phyloP scores from a whole-genome alignment of 129 eudicot species.

The Erigeron canadensis region DNA sequence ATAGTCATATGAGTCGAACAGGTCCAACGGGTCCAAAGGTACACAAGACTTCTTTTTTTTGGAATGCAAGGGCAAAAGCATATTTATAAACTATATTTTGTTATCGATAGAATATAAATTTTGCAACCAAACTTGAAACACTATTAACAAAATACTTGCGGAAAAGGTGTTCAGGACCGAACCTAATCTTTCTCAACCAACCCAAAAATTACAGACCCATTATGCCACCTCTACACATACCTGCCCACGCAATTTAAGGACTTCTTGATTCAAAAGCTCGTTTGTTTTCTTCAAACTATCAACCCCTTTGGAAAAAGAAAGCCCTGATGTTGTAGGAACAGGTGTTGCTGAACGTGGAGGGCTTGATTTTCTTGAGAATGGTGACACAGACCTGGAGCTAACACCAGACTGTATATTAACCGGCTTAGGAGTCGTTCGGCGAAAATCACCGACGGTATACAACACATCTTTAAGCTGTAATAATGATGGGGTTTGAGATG shows the following conservation, averaged over 20 bases:
- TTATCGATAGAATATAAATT: too few species aligned
- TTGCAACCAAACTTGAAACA: too few species aligned
- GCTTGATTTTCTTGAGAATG: conserved; percentile 79
- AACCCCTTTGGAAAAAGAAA: conserved; percentile 76
- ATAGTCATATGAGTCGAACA: too few species aligned
- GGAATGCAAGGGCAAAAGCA: too few species aligned
- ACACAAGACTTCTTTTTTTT: too few species aligned
- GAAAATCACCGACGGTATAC: conserved; percentile 46
- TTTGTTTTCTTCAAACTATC: conserved; percentile 92
- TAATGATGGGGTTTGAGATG: conserved; percentile 58
- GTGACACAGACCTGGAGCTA: conserved; percentile 85
- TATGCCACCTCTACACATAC: conserved; percentile 29
- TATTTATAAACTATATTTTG: too few species aligned
- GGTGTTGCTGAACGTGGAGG: conserved; percentile 98
- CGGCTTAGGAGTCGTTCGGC: conserved; percentile 64
- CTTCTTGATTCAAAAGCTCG: conserved; percentile 84
- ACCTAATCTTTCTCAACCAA: too few species aligned
- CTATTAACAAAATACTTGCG: too few species aligned
- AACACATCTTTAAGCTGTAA: conserved; percentile 82
- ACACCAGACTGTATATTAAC: conserved; percentile 52
- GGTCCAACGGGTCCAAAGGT: too few species aligned
- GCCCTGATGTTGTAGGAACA: conserved; percentile 89
- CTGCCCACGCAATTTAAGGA: conserved; percentile 73
- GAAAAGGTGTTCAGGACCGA: too few species aligned
- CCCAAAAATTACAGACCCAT: background rate